Conservation (phyloP, 352 stramenopile genomes). For the Globisporangium sylvaticum region DNA sequence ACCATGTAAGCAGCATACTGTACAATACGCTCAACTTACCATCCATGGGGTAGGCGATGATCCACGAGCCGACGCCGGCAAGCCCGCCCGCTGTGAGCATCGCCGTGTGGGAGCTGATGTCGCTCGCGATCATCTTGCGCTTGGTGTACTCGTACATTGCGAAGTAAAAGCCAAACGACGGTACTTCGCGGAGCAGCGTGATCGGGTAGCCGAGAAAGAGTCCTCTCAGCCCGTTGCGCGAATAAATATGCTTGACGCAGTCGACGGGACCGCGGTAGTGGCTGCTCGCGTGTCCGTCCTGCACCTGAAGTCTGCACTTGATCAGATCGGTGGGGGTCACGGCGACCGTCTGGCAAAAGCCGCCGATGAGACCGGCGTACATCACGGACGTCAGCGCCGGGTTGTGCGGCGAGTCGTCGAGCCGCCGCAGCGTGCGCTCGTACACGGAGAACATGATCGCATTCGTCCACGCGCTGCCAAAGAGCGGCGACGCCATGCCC, state of each 20-base stretch:
- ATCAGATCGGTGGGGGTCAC: constrained; percentile 78
- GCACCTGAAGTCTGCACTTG: constrained; percentile 81
- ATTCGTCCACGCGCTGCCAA: constrained; percentile 83
- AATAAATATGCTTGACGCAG: constrained; percentile 74
- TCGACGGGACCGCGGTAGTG: constrained; percentile 68
- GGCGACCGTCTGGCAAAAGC: constrained; percentile 74
- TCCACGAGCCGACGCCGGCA: constrained; percentile 76
- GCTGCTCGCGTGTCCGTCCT: constrained; percentile 55
- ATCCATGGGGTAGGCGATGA: constrained; percentile 78
- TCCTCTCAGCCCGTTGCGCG: constrained; percentile 45
- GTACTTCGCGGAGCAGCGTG: constrained; percentile 75
- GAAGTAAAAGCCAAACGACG: constrained; percentile 84
- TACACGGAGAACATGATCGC: constrained; percentile 85
- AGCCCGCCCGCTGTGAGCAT: constrained; percentile 81
- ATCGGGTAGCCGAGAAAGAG: constrained; percentile 74
- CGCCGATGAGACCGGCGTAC: constrained; percentile 57
- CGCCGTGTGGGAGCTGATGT: constrained; percentile 54
- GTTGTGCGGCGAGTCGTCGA: constrained; percentile 48
- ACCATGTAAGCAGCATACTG: not conserved
- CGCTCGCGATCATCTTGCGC: constrained; percentile 54
- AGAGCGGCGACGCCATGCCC: constrained; percentile 73
- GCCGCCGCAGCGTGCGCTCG: constrained; percentile 58
- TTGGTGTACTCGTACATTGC: constrained; percentile 78
- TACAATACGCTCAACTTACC: constrained; percentile 27
- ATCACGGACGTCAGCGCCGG: constrained; percentile 69